Base-by-base conservation (phyloP, 306 rosid species). In the Argentina anserina region DNA sequence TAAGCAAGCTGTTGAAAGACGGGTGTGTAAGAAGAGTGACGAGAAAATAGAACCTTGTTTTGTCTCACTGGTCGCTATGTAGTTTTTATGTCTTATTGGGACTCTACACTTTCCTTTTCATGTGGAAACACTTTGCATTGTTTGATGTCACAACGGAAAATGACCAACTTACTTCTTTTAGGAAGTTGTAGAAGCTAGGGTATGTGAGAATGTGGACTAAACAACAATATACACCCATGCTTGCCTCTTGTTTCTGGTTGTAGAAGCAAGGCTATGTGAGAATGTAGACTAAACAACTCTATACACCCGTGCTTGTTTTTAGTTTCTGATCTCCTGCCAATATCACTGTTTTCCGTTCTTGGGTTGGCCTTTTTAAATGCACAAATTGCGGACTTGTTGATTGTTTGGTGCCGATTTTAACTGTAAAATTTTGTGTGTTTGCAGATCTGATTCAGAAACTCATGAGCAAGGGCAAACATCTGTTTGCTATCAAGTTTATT, bases 381-480 rank as follows among this genome's bases (percentile, higher is more conserved):
- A 26, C 5, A 45, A 37, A 18, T 75, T 13, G 70, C 13, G 29
- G 9, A 36, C 40, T 9, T 13, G 13, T n/a, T 34, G 76, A 47
- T 72, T 69, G 55, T 40, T 23, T 61, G 65, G 71, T 43, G 60
- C 61, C 58, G 52, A 80, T 47, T 61, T 34, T 69, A 69, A 26
- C 56, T 45, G 39, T 50, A 37, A 26, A 15, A 41, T 41, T 43
- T 67, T 59, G 49, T 73, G 63, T 59, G 28, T 50, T 74, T 79
- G 76, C 90, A 90, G 98, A 88, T 76, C 83, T 93, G 61, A 75
- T 93, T 79, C 85, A 79, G 74, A 93, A 86, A 83, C 89, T 90
- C 71, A 37, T 80, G 67, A 73, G 65, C 40, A 82, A 64, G 68
- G 87, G 91, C 25, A 90, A 89, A 75, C 82, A 86, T 62, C 78